Evolutionary conservation across 768 basidiomycete species (phyloP), one percentile per base, ranked within the genome.

Genomic region (Leccinum fibrillosum): DNA sequence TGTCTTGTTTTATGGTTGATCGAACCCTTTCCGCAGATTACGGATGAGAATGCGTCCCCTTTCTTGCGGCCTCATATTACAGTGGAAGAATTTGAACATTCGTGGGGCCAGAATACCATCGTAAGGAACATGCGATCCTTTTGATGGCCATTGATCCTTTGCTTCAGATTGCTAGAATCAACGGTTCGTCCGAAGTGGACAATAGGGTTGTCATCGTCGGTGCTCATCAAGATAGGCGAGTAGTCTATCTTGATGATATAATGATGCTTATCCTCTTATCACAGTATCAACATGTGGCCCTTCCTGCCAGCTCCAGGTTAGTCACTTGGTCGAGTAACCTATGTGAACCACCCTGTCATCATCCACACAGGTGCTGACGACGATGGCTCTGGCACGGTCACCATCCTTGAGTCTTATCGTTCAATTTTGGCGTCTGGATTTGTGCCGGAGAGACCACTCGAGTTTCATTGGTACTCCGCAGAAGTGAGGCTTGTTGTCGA

Each of bases 81-180:
- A 6, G 72, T 93, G 57, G 75, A 78, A 25, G 92, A 92, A 71
- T 93, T 94, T 64, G 56, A 75, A 51, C 92, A 94, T 70, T 74
- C 83, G 2, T 94, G 93, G 94, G 87, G 86, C 10, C 94, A 97
- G 78, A 87, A 89, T 72, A 82, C 82, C 53, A 85, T 92, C 60
- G 86, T 89, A 68, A 58, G 85, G 70, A 9, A 17, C 37, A 35
- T 45, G 42, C 28, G 26, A 17, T 48, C 2, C 21, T 55, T 7
- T 49, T 28, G n/a, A 26, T 44, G 25, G 17, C 19, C 47, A 6
- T 45, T 47, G 21, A 59, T 63, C 34, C 47, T 59, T 55, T 7
- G 37, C 49, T 47, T 42, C 64, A 92, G 90, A 85, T 94, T 64
- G 79, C 85, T 50, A 82, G 82, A 67, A 89, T 94, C 68, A 84